These are phyloP conservation scores for Penicillium capsulatum DNA, from an alignment of 2,329 filamentous ascomycete species.

Conservation along the genomic window DNA sequence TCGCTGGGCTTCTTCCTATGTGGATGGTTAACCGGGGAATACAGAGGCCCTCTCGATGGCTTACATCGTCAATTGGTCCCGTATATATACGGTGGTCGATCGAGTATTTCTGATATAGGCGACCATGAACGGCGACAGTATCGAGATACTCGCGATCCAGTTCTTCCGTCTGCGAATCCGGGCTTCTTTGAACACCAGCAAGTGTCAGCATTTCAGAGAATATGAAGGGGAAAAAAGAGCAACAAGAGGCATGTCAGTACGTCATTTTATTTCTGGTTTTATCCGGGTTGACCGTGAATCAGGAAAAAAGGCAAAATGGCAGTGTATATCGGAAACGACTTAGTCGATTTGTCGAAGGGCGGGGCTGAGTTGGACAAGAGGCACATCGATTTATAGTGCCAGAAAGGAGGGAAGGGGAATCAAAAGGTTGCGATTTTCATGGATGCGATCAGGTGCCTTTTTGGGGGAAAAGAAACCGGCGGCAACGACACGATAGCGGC, in stretches of 20 bases:
- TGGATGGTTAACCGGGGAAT: constrained; percentile 9
- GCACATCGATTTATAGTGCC: constrained; percentile 11
- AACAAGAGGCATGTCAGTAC: constrained; percentile 21
- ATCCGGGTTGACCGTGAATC: neutral
- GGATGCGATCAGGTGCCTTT: constrained; percentile 24
- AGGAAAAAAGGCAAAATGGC: neutral
- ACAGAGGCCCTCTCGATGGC: constrained; percentile 11
- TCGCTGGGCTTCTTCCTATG: constrained; percentile 63
- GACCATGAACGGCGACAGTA: constrained; percentile 57
- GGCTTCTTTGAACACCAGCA: constrained; percentile 33
- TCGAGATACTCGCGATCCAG: constrained; percentile 58
- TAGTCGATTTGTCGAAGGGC: constrained; percentile 10
- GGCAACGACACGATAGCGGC: constrained; percentile 21
- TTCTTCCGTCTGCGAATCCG: constrained; percentile 45
- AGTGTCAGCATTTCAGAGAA: constrained; percentile 25
- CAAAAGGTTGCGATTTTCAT: constrained; percentile 22
- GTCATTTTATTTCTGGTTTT: constrained; percentile 25
- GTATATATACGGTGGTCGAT: constrained; percentile 63
- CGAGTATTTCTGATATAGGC: constrained; percentile 64
- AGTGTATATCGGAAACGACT: constrained; percentile 10
- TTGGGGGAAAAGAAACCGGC: constrained; percentile 11
- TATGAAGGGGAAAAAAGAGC: constrained; percentile 4
- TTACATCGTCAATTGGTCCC: constrained; percentile 67
- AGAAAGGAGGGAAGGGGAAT: constrained; percentile 14
- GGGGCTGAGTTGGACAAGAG: constrained; percentile 16